Percentiles rank a stretch among this genome's conserved stretches.
Evolutionary conservation across 2,329 filamentous ascomycete species (phyloP).

Genomic region (Colletotrichum shisoi): DNA sequence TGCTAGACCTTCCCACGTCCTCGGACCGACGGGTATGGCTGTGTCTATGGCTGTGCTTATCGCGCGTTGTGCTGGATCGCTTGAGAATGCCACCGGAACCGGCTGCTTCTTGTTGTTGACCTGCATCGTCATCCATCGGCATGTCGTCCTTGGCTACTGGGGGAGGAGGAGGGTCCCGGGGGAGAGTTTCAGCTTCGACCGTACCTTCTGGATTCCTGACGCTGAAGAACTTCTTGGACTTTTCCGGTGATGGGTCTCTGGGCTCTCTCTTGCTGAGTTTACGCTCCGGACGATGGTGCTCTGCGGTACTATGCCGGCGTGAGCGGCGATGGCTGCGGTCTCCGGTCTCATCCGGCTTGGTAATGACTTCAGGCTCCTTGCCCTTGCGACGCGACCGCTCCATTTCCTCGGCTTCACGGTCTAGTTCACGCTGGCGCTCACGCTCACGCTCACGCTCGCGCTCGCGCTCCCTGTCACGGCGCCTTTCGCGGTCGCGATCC

Average conservation of each 20-base stretch:
- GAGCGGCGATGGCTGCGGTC: conserved; percentile 51
- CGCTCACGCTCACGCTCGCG: conserved; percentile 44
- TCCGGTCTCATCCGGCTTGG: conserved; percentile 25
- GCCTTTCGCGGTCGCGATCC: conserved; percentile 14
- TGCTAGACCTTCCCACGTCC: conserved; percentile 43
- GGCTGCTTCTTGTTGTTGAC: conserved; percentile 41
- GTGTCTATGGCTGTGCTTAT: conserved; percentile 43
- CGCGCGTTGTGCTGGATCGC: conserved; percentile 47
- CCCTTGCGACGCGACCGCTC: conserved; percentile 46
- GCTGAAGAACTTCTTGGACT: conserved; percentile 54
- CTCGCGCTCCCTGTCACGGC: conserved; percentile 35
- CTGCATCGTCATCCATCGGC: conserved; percentile 38
- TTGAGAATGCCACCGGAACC: conserved; percentile 45
- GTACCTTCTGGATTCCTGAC: conserved; percentile 52
- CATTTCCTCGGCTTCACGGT: conserved; percentile 21
- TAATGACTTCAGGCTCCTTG: conserved; percentile 45
- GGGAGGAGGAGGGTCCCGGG: conserved; percentile 38
- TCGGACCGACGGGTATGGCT: conserved; percentile 38
- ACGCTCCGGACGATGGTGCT: conserved; percentile 45
- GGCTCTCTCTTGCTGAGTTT: conserved; percentile 44
- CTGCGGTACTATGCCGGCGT: conserved; percentile 54
- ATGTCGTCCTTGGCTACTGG: conserved; percentile 39
- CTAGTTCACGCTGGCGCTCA: conserved; percentile 32
- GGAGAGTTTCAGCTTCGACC: conserved; percentile 40
- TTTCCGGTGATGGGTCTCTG: conserved; percentile 39